Base-by-base conservation (phyloP, 768 basidiomycete species). In the Leccinum subgranulosum region DNA sequence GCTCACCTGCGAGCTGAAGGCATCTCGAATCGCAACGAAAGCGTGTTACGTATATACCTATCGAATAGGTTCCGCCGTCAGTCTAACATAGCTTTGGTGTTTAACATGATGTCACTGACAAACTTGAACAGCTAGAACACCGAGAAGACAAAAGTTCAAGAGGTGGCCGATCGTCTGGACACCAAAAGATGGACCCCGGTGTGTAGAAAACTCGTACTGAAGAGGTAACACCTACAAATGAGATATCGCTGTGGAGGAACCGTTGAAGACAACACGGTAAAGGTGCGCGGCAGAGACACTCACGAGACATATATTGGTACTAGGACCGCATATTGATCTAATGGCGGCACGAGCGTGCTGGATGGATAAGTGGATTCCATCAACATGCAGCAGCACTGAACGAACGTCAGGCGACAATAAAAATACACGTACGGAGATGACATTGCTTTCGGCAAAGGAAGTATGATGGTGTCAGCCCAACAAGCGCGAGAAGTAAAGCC, bases 301-400 rank as follows among this genome's bases (percentile, higher is more conserved):
- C 39, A 60, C 59, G 56, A 58, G 2, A 60, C 33, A n/a, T 60
- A 39, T 34, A 53, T 39, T 50, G 51, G 27, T 19, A 58, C 59
- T 17, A 49, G 27, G 29, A 57, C 25, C 21, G 36, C 31, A 46
- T 53, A 43, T 50, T 36, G 34, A 28, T 41, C 21, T 8, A 25
- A 10, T 12, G 36, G 19, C n/a, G 28, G 28, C 15, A 21, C 50
- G 4, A 4, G 15, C 36, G 10, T 25, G 21, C 55, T 53, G 19
- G n/a, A 53, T 48, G 19, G 34, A 21, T 6, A 15, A 5, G 27
- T 28, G 19, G 1, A 19, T 47, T 14, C 10, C 52, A 19, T 46
- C 19, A 28, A 10, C 25, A 47, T 47, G 19, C 39, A 28, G 3
- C n/a, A n/a, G 19, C 6, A 25, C 39, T 4, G 39, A 41, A 14